These are phyloP conservation scores for Fonsecaea nubica DNA, from an alignment of 2,329 filamentous ascomycete genomes.

Conservation along the genomic window DNA sequence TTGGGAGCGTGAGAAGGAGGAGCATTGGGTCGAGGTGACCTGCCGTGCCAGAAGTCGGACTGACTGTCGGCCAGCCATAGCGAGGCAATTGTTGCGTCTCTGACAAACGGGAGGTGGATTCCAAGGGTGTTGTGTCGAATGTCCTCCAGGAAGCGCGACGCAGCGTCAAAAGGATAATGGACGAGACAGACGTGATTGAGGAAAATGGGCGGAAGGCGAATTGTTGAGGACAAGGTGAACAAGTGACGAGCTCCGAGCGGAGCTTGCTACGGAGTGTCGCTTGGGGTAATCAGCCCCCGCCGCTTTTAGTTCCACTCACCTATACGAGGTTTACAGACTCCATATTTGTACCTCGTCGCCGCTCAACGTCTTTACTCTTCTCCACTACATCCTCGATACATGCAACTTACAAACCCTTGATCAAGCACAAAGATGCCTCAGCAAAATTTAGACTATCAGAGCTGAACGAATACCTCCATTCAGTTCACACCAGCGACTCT, in stretches of 20 bases:
- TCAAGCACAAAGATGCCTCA: neutral
- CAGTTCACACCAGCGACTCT: neutral
- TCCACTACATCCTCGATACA: neutral
- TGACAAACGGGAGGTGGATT: neutral
- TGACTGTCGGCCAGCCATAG: constrained; percentile 39
- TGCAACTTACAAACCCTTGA: neutral
- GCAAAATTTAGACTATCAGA: neutral
- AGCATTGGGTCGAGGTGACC: constrained; percentile 33
- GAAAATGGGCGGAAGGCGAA: neutral
- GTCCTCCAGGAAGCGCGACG: neutral
- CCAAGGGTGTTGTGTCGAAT: neutral
- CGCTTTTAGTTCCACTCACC: neutral
- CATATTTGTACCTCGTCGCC: neutral
- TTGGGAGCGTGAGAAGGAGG: constrained; percentile 26
- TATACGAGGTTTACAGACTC: neutral
- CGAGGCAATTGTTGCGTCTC: neutral
- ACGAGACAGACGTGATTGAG: neutral
- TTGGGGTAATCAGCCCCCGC: neutral
- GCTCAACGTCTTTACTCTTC: neutral
- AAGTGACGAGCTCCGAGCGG: neutral
- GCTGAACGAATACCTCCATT: neutral
- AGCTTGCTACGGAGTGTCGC: neutral
- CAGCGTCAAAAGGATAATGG: neutral
- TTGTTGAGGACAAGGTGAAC: neutral
- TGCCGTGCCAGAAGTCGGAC: constrained; percentile 38